Evolutionary conservation across 2,329 filamentous ascomycete species (phyloP).

Genomic region (Pseudogymnoascus sp.): DNA sequence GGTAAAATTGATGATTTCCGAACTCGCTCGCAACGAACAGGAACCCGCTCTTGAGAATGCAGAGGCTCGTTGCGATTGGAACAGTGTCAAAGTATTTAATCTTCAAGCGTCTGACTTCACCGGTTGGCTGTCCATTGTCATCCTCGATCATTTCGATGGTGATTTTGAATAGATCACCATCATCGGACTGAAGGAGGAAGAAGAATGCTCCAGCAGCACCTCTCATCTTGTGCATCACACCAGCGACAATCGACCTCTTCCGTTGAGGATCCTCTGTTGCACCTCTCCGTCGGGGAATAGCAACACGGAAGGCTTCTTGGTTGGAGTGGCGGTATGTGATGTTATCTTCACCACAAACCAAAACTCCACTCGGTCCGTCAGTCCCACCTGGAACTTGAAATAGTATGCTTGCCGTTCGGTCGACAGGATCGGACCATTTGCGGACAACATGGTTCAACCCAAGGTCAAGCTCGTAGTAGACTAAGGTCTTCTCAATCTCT

Average conservation of each 20-base stretch:
- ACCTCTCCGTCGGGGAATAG: slow-evolving; percentile 79
- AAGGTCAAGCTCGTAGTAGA: slow-evolving; percentile 96
- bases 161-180: slow-evolving; percentile 97
- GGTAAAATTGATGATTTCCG: slow-evolving; percentile 90
- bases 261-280: slow-evolving; percentile 86
- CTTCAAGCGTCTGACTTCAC: slow-evolving; percentile 73
- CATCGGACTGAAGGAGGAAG: slow-evolving; percentile 90
- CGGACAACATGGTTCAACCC: slow-evolving; percentile 95
- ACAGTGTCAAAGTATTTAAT: slow-evolving; percentile 99
- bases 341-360: slow-evolving; percentile 90
- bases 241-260: slow-evolving; percentile 77
- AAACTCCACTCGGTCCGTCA: slow-evolving; percentile 87
- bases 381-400: slow-evolving; percentile 93
- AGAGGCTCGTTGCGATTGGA: slow-evolving; percentile 76
- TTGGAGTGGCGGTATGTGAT: slow-evolving; percentile 97
- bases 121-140: slow-evolving; percentile 65
- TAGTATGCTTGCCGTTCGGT: slow-evolving; percentile 77
- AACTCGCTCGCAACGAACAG: slow-evolving; percentile 87
- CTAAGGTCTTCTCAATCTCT: slow-evolving; percentile 79
- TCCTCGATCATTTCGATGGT: slow-evolving; percentile 87
- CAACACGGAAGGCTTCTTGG: slow-evolving; percentile 78
- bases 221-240: slow-evolving; percentile 96
- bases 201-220: slow-evolving; percentile 80
- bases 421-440: slow-evolving; percentile 92
- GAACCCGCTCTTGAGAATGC: slow-evolving; percentile 92